These are phyloP conservation scores for Pichia sp. DNA, from an alignment of 1,139 yeast species.

Conservation along the genomic window DNA sequence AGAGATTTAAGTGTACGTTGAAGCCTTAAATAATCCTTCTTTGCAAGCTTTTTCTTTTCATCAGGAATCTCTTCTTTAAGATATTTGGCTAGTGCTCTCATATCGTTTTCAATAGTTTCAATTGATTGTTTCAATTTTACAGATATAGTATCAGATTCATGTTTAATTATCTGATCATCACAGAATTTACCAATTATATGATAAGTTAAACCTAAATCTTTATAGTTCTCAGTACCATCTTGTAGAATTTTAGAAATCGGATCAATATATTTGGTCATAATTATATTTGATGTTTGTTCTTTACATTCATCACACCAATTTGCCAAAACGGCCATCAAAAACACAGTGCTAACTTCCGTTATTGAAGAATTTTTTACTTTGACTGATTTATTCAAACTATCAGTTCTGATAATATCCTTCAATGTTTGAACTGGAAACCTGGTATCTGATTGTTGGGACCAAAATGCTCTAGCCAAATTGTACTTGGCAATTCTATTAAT, in stretches of 20 bases:
- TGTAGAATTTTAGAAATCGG: conserved; percentile 28
- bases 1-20: conserved; percentile 46
- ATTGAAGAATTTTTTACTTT: not conserved
- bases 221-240: conserved; percentile 7
- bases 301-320: conserved; percentile 68
- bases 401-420: conserved; percentile 28
- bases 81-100: conserved; percentile 42
- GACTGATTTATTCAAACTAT: not conserved
- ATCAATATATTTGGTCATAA: conserved; percentile 51
- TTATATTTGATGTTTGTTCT: conserved; percentile 54
- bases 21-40: conserved; percentile 32
- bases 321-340: conserved; percentile 34
- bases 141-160: conserved; percentile 40
- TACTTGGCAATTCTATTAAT: conserved; percentile 34
- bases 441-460: conserved; percentile 49
- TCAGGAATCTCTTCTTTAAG: conserved; percentile 35
- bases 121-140: conserved; percentile 37
- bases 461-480: conserved; percentile 50
- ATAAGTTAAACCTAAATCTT: conserved; percentile 31
- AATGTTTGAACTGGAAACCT: conserved; percentile 49
- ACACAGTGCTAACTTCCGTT: conserved; percentile 4
- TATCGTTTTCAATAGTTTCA: conserved; percentile 37
- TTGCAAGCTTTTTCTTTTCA: conserved; percentile 32
- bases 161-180: conserved; percentile 52
- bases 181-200: conserved; percentile 70